Evolutionary conservation across 352 stramenopile species (phyloP).

Genomic region (Phytopythium helicoides): DNA sequence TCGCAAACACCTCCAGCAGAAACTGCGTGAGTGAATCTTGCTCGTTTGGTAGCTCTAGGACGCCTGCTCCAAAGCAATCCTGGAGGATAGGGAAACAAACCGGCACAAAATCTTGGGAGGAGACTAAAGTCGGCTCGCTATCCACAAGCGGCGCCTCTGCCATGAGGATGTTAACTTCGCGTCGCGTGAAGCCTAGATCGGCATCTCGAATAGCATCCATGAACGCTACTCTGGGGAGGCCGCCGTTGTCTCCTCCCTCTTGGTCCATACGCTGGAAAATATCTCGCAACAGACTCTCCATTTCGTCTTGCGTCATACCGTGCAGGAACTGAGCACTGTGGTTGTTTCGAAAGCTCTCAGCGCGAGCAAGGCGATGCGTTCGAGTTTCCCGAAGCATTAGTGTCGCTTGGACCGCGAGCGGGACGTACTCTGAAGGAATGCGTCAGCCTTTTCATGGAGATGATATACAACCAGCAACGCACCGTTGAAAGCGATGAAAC

Average conservation of each 20-base stretch:
- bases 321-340: slow-evolving; percentile 60
- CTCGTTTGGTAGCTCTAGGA: slow-evolving; percentile 63
- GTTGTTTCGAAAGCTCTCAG: slow-evolving; percentile 40
- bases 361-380: slow-evolving; percentile 39
- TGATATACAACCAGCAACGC: not conserved
- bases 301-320: slow-evolving; percentile 79
- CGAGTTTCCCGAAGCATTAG: slow-evolving; percentile 44
- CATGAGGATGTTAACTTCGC: slow-evolving; percentile 80
- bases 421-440: slow-evolving; percentile 37
- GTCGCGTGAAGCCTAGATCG: slow-evolving; percentile 60
- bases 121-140: slow-evolving; percentile 24
- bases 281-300: slow-evolving; percentile 74
- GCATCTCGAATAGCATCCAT: slow-evolving; percentile 65
- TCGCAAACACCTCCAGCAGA: slow-evolving; percentile 72
- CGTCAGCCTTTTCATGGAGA: not conserved
- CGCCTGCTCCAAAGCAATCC: slow-evolving; percentile 47
- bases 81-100: slow-evolving; percentile 58
- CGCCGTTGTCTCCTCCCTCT: slow-evolving; percentile 35
- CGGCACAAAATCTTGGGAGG: slow-evolving; percentile 58
- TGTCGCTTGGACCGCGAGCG: slow-evolving; percentile 42
- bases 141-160: slow-evolving; percentile 40
- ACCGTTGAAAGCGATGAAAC: slow-evolving; percentile 44
- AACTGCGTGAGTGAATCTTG: slow-evolving; percentile 69
- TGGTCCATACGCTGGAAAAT: slow-evolving; percentile 70
- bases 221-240: slow-evolving; percentile 49